Percentiles rank a stretch among this genome's conserved stretches.
phyloP scores from a whole-genome alignment of 2,329 filamentous ascomycete genomes.

The Stachybotrys elegans region DNA sequence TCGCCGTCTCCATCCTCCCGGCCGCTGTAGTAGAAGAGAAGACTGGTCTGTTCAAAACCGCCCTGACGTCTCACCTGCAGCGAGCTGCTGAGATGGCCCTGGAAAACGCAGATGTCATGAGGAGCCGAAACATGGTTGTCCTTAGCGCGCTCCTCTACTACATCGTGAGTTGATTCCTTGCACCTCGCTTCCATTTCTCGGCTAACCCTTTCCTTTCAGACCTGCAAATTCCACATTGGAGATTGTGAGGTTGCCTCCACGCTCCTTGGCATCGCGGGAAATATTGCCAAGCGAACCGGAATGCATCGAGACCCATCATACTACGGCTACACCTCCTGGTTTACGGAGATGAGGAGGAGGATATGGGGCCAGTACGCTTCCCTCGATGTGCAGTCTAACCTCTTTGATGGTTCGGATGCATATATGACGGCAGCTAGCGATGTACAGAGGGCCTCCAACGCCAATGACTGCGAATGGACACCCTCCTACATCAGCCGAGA shows the following conservation, averaged over 20 bases:
- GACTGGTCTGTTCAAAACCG: constrained; percentile 5
- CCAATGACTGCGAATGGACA: constrained; percentile 9
- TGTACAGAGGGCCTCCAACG: constrained; percentile 10
- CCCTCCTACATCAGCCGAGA: constrained; percentile 6
- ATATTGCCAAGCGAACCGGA: constrained; percentile 11
- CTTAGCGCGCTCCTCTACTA: constrained; percentile 11
- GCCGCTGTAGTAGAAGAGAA: constrained; percentile 7
- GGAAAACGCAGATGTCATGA: constrained; percentile 11
- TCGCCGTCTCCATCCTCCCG: constrained; percentile 9
- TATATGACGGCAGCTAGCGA: constrained; percentile 8
- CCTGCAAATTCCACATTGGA: constrained; percentile 11
- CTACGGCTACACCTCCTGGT: constrained; percentile 12
- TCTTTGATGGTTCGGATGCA: constrained; percentile 11
- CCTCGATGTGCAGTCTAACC: constrained; percentile 10
- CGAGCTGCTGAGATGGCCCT: constrained; percentile 10
- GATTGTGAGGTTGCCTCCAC: constrained; percentile 11
- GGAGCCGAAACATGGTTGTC: constrained; percentile 11
- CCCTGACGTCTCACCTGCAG: constrained; percentile 8
- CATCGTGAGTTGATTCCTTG: constrained; percentile 8
- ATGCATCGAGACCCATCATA: constrained; percentile 12
- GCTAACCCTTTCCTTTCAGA: constrained; percentile 5
- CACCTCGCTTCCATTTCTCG: not conserved
- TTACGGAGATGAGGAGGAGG: constrained; percentile 11
- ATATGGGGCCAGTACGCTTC: constrained; percentile 12
- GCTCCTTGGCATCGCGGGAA: constrained; percentile 10